Evolutionary conservation across 305 asterid genomes (phyloP).

Genomic region (Nicotiana rustica): DNA sequence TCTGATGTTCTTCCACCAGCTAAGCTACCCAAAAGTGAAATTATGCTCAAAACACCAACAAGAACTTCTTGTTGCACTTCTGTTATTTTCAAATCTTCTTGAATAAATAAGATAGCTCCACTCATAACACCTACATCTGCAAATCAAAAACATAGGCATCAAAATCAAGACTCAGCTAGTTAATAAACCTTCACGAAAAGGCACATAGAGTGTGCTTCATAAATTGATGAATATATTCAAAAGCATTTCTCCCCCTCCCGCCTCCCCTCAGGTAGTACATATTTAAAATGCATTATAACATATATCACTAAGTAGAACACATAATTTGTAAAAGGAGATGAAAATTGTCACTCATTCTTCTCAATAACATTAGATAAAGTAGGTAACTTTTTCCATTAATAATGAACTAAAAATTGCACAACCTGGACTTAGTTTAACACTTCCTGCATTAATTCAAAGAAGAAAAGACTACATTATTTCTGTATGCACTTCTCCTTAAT

Average conservation of each 20-base stretch:
- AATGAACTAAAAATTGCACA: neutral
- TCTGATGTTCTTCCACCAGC: constrained; percentile 90
- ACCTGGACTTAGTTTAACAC: neutral
- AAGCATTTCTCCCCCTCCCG: neutral
- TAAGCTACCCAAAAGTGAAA: constrained; percentile 88
- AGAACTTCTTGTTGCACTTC: constrained; percentile 87
- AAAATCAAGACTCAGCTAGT: neutral
- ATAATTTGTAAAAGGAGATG: neutral
- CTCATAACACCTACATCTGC: constrained; percentile 98
- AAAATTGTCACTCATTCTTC: neutral
- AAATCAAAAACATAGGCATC: neutral
- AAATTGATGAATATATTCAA: neutral
- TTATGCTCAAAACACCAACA: constrained; percentile 77
- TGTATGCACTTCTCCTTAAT: neutral
- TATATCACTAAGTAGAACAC: neutral
- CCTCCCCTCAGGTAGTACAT: neutral
- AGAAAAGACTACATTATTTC: neutral
- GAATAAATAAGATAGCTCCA: constrained; percentile 86
- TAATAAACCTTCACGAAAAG: neutral
- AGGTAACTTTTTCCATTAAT: neutral
- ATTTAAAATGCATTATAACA: neutral
- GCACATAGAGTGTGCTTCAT: neutral
- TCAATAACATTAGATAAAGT: neutral
- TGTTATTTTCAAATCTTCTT: constrained; percentile 75
- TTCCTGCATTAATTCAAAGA: neutral